phyloP scores from a whole-genome alignment of 208 protist species.

The Leptomonas pyrrhocoris region DNA sequence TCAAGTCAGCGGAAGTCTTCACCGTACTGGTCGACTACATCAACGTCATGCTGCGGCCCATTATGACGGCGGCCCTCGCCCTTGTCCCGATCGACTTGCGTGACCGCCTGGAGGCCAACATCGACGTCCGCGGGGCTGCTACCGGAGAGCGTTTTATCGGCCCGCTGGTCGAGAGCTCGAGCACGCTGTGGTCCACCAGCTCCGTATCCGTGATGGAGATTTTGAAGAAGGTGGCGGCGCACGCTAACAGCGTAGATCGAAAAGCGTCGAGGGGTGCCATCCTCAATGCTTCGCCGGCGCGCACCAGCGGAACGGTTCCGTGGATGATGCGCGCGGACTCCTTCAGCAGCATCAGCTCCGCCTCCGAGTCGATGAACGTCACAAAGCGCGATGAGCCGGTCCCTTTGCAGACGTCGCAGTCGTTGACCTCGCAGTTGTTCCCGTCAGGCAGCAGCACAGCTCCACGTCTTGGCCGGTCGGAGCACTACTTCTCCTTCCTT shows the following conservation, averaged over 20 bases:
- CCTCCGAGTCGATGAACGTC: constrained; percentile 19
- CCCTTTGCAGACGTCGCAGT: constrained; percentile 4
- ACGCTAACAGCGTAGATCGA: constrained; percentile 80
- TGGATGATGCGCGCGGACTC: constrained; percentile 24
- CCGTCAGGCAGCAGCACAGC: constrained; percentile 5
- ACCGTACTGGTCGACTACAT: constrained; percentile 53
- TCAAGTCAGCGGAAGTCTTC: constrained; percentile 15
- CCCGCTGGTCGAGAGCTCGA: constrained; percentile 12
- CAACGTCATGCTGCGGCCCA: constrained; percentile 43
- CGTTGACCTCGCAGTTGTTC: constrained; percentile 13
- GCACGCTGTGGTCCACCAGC: constrained; percentile 24
- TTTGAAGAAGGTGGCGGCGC: constrained; percentile 65
- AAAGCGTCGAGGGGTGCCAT: constrained; percentile 85
- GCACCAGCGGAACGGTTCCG: constrained; percentile 30
- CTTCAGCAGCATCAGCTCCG: constrained; percentile 32
- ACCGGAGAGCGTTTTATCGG: neutral
- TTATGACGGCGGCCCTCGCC: constrained; percentile 46
- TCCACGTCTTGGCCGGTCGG: constrained; percentile 33
- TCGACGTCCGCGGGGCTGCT: constrained; percentile 26
- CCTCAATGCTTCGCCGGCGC: constrained; percentile 73
- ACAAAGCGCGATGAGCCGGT: constrained; percentile 20
- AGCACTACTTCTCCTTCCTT: constrained; percentile 92
- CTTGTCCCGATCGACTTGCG: constrained; percentile 74
- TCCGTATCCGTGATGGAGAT: constrained; percentile 71
- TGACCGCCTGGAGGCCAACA: constrained; percentile 75